These are phyloP conservation scores for Microsporum audouinii DNA, from an alignment of 2,329 filamentous ascomycete species.

Conservation along the genomic window DNA sequence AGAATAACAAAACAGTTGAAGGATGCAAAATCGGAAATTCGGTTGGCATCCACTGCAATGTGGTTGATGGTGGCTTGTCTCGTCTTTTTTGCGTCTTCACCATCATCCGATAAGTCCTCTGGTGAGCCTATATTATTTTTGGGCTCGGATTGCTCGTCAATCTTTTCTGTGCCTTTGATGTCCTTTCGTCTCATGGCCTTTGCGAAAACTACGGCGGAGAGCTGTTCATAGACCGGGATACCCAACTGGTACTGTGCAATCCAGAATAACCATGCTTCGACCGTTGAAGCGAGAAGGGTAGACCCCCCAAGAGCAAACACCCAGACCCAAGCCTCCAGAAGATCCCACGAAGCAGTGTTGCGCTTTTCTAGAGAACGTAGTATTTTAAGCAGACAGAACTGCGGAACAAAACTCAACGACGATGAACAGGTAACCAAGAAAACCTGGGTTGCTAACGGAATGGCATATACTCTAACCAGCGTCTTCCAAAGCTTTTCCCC, in stretches of 20 bases:
- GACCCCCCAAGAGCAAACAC: conserved; percentile 52
- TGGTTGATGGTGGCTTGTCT: conserved; percentile 65
- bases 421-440: conserved; percentile 43
- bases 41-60: conserved; percentile 62
- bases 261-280: conserved; percentile 59
- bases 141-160: conserved; percentile 22
- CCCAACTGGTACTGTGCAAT: conserved; percentile 51
- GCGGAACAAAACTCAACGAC: conserved; percentile 56
- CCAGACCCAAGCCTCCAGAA: conserved; percentile 53
- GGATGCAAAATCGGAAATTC: conserved; percentile 56
- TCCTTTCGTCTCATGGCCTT: conserved; percentile 70
- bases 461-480: conserved; percentile 48
- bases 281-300: conserved; percentile 45
- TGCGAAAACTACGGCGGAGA: conserved; percentile 61
- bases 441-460: conserved; percentile 48
- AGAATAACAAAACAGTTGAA: conserved; percentile 56
- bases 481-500: conserved; percentile 47
- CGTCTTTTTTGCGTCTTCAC: conserved; percentile 44
- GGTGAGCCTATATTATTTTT: conserved; percentile 19
- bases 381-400: conserved; percentile 56
- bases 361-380: conserved; percentile 53
- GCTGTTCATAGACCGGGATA: conserved; percentile 56
- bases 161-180: conserved; percentile 47
- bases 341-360: conserved; percentile 35
- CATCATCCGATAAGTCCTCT: conserved; percentile 24